A percentile compares a stretch with the other conserved stretches of the same genome.
Evolutionary conservation across 164 flowering plant species (phyloP).

Genomic region (Macadamia integrifolia): DNA sequence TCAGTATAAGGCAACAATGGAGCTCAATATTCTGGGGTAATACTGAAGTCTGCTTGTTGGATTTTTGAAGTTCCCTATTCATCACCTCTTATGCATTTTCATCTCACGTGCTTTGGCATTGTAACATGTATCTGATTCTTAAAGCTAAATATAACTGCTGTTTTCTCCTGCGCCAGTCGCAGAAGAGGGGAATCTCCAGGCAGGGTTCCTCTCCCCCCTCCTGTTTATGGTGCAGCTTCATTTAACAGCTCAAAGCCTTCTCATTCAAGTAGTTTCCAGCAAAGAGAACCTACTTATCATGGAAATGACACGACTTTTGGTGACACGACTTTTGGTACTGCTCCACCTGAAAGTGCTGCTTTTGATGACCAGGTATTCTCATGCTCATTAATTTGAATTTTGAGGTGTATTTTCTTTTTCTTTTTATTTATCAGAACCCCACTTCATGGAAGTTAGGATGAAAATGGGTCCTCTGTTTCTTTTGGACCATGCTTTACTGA

Average conservation of each 20-base stretch:
- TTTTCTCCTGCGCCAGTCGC: constrained; percentile 26
- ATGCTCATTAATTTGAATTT: not conserved
- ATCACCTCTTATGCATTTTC: not conserved
- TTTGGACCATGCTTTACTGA: not conserved
- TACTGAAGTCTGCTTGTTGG: not conserved
- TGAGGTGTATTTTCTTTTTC: not conserved
- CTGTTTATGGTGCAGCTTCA: constrained; percentile 31
- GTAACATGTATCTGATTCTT: not conserved
- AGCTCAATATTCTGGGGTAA: constrained; percentile 58
- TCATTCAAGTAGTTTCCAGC: constrained; percentile 34
- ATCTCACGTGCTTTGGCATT: not conserved
- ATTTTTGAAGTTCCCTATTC: not conserved
- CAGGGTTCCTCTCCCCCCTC: constrained; percentile 82
- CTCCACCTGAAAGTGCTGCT: constrained; percentile 50
- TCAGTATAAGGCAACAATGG: constrained; percentile 73
- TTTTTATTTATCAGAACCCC: not conserved
- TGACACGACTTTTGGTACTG: constrained; percentile 26
- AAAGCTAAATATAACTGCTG: not conserved
- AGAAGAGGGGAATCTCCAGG: constrained; percentile 37
- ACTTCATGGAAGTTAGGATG: too few species aligned
- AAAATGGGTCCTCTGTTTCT: not conserved
- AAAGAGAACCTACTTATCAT: constrained; percentile 35
- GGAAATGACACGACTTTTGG: not conserved
- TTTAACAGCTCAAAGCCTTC: constrained; percentile 38
- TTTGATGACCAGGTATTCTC: constrained; percentile 53